These are phyloP conservation scores for Lachancea mirantina DNA, from an alignment of 805 yeast genomes.

Conservation along the genomic window DNA sequence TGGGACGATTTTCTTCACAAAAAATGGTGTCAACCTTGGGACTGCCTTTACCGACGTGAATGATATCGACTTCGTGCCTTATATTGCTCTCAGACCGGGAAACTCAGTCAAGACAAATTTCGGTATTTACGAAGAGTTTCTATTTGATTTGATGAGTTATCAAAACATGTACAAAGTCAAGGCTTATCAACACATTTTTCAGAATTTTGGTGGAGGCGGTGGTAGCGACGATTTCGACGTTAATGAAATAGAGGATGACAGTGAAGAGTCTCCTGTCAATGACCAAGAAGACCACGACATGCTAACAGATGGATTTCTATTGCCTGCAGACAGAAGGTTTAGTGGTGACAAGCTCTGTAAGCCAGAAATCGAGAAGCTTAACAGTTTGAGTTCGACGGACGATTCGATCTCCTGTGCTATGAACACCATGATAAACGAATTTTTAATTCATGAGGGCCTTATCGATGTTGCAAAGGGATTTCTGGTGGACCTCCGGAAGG, in stretches of 20 bases:
- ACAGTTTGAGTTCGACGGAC: constrained; percentile 20
- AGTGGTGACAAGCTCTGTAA: constrained; percentile 17
- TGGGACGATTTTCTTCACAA: constrained; percentile 63
- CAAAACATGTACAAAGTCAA: constrained; percentile 39
- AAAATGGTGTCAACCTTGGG: constrained; percentile 65
- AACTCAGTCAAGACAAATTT: constrained; percentile 32
- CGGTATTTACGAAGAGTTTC: constrained; percentile 46
- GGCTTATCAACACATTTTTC: constrained; percentile 28
- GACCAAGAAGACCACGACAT: constrained; percentile 3
- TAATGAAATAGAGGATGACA: constrained; percentile 27
- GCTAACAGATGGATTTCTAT: constrained; percentile 11
- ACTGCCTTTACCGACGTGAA: constrained; percentile 44
- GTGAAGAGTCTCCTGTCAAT: constrained; percentile 9
- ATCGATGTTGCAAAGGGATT: constrained; percentile 48
- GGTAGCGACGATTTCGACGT: constrained; percentile 8
- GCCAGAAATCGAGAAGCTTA: constrained; percentile 19
- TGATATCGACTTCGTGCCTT: constrained; percentile 40
- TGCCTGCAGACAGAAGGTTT: constrained; percentile 18
- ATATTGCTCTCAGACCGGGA: constrained; percentile 35
- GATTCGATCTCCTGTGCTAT: constrained; percentile 25
- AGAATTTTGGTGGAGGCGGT: constrained; percentile 9
- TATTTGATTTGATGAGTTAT: constrained; percentile 53
- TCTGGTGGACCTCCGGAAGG: constrained; percentile 36
- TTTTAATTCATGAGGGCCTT: constrained; percentile 54
- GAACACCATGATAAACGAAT: constrained; percentile 32